Conservation (phyloP, 2,329 filamentous ascomycete genomes). For the Spiromastix sp. region DNA sequence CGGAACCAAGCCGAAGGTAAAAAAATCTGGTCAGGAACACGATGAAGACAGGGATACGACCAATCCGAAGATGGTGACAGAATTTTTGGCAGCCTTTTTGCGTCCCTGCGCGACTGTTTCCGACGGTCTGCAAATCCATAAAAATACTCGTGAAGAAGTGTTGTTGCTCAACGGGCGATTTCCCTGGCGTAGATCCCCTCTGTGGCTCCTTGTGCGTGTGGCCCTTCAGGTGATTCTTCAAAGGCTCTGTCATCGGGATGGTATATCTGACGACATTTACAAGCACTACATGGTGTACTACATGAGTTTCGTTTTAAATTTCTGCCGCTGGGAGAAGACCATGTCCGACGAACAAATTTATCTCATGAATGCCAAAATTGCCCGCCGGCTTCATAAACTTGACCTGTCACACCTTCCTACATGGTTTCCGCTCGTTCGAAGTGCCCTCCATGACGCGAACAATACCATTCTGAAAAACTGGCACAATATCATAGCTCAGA, state of each 20-base stretch:
- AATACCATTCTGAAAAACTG: background rate
- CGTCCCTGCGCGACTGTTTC: slow-evolving; percentile 26
- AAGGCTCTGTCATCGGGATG: slow-evolving; percentile 26
- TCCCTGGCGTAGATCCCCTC: slow-evolving; percentile 43
- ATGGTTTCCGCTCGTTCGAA: slow-evolving; percentile 10
- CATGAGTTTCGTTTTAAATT: slow-evolving; percentile 27
- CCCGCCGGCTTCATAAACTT: slow-evolving; percentile 32
- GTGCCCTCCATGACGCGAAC: slow-evolving; percentile 4
- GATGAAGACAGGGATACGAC: slow-evolving; percentile 40
- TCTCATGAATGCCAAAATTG: slow-evolving; percentile 34
- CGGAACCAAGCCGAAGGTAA: slow-evolving; percentile 24
- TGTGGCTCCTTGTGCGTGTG: slow-evolving; percentile 48
- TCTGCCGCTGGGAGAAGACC: slow-evolving; percentile 9
- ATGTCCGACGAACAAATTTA: slow-evolving; percentile 20
- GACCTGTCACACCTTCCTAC: slow-evolving; percentile 4
- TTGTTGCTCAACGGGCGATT: slow-evolving; percentile 25
- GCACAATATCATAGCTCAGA: background rate
- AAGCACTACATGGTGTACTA: slow-evolving; percentile 44
- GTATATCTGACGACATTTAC: slow-evolving; percentile 35
- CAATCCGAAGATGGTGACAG: slow-evolving; percentile 42
- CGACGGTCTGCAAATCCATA: slow-evolving; percentile 12
- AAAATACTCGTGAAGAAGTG: slow-evolving; percentile 39
- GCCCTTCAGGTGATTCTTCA: slow-evolving; percentile 37
- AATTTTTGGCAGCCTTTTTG: slow-evolving; percentile 39
- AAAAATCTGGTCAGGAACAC: slow-evolving; percentile 29